Evolutionary conservation across 371 early-diverging fungal species (phyloP).

Genomic region (Vairimorpha ceranae): DNA sequence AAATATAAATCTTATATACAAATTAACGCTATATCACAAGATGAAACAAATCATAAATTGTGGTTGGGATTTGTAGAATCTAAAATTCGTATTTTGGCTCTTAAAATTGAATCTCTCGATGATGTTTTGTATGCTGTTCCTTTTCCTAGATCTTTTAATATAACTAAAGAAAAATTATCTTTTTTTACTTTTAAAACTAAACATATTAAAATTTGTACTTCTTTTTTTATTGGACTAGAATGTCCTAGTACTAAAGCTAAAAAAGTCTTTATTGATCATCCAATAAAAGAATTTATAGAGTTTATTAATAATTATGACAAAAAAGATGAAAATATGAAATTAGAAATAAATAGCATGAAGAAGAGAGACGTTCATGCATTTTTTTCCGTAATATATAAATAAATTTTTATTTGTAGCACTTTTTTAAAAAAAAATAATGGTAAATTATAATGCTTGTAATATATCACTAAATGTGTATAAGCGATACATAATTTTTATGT

Average conservation of each 20-base stretch:
- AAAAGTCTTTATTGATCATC: slow-evolving; percentile 35
- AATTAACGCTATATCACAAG: slow-evolving; percentile 65
- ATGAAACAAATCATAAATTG: slow-evolving; percentile 36
- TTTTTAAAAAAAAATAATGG: background rate
- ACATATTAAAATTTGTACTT: slow-evolving; percentile 21
- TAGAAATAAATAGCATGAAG: slow-evolving; percentile 33
- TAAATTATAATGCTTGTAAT: no score
- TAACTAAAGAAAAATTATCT: slow-evolving; percentile 40
- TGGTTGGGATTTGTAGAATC: slow-evolving; percentile 85
- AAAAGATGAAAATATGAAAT: slow-evolving; percentile 14
- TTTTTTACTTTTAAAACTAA: background rate
- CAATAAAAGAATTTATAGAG: slow-evolving; percentile 47
- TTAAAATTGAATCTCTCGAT: slow-evolving; percentile 74
- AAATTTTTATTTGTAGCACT: background rate
- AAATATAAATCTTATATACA: slow-evolving; percentile 81
- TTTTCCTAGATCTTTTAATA: slow-evolving; percentile 75
- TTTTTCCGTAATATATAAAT: slow-evolving; percentile 20
- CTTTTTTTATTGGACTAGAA: slow-evolving; percentile 42
- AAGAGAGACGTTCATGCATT: slow-evolving; percentile 43
- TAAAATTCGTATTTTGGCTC: slow-evolving; percentile 75
- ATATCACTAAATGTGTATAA: no score
- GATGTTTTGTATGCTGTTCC: slow-evolving; percentile 75
- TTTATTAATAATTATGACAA: slow-evolving; percentile 38
- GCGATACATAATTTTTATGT: background rate
- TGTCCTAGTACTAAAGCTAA: slow-evolving; percentile 30